Evolutionary conservation across 1,139 yeast species (phyloP).

Genomic region (Saccharomyces hybrid): DNA sequence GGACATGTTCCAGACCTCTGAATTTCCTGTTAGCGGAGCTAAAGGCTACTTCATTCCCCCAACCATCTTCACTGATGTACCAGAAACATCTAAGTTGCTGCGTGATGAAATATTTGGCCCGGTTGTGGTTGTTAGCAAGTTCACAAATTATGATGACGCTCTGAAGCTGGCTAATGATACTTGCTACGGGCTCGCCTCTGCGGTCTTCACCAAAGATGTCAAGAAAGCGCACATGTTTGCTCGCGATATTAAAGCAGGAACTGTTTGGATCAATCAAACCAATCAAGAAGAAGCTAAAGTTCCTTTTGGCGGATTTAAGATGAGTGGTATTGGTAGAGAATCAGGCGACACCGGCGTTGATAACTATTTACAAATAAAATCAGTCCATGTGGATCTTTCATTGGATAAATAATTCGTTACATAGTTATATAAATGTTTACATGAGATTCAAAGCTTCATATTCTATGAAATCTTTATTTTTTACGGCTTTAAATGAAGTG

Average conservation of each 20-base stretch:
- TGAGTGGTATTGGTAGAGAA: slow-evolving; percentile 85
- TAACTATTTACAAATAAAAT: slow-evolving; percentile 72
- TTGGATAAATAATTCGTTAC: neutral
- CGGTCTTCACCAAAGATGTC: slow-evolving; percentile 63
- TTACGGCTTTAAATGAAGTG: neutral
- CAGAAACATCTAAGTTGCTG: slow-evolving; percentile 50
- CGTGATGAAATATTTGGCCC: slow-evolving; percentile 86
- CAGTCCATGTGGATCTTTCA: slow-evolving; percentile 55
- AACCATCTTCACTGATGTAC: slow-evolving; percentile 58
- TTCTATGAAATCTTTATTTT: neutral
- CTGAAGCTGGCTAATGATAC: slow-evolving; percentile 65
- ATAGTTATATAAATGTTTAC: neutral
- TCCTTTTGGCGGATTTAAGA: slow-evolving; percentile 80
- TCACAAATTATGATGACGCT: slow-evolving; percentile 65
- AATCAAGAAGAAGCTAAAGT: slow-evolving; percentile 69
- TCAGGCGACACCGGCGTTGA: slow-evolving; percentile 76
- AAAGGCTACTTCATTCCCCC: slow-evolving; percentile 62
- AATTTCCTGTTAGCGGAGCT: slow-evolving; percentile 21
- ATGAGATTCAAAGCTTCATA: neutral
- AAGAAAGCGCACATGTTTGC: slow-evolving; percentile 55
- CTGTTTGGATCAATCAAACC: slow-evolving; percentile 78
- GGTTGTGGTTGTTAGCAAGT: slow-evolving; percentile 71
- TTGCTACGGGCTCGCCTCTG: slow-evolving; percentile 71
- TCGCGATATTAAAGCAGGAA: slow-evolving; percentile 66
- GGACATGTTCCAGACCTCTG: neutral